A percentile compares a stretch with the other conserved stretches of the same genome.
Evolutionary conservation across 2,329 filamentous ascomycete species (phyloP).

Genomic region (Madurella fahalii): DNA sequence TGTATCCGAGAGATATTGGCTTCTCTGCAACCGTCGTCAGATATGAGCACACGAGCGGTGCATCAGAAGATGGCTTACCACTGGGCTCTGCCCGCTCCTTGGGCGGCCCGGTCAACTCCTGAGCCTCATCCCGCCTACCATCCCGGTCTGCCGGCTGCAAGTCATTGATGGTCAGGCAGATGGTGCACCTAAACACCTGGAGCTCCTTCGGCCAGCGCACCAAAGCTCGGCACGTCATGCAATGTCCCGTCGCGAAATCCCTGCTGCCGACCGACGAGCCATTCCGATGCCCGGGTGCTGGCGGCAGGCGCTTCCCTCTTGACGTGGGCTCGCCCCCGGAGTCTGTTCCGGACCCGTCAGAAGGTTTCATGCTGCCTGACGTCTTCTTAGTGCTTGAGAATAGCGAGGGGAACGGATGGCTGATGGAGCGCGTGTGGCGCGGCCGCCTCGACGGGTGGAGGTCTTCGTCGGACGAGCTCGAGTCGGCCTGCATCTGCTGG

Average conservation of each 20-base stretch:
- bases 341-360: conserved; percentile 34
- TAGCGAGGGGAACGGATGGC: conserved; percentile 72
- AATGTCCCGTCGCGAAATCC: conserved; percentile 66
- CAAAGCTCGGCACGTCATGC: conserved; percentile 79
- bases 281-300: conserved; percentile 34
- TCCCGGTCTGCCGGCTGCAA: conserved; percentile 45
- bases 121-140: conserved; percentile 20
- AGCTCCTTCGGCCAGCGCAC: conserved; percentile 74
- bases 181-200: conserved; percentile 73
- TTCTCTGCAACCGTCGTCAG: conserved; percentile 9
- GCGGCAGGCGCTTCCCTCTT: conserved; percentile 25
- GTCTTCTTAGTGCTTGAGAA: conserved; percentile 60
- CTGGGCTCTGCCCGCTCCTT: conserved; percentile 13
- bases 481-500: conserved; percentile 23
- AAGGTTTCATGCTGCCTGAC: conserved; percentile 32
- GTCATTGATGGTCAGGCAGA: conserved; percentile 83
- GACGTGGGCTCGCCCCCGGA: conserved; percentile 39
- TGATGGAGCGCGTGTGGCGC: conserved; percentile 63
- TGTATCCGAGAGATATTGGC: conserved; percentile 56
- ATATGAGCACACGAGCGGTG: background rate
- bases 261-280: conserved; percentile 36
- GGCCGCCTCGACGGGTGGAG: conserved; percentile 30
- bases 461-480: conserved; percentile 42
- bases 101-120: conserved; percentile 5
- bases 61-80: background rate